phyloP scores from a whole-genome alignment of 2,329 filamentous ascomycete genomes.

The Aspergillus pseudoviridinutans region DNA sequence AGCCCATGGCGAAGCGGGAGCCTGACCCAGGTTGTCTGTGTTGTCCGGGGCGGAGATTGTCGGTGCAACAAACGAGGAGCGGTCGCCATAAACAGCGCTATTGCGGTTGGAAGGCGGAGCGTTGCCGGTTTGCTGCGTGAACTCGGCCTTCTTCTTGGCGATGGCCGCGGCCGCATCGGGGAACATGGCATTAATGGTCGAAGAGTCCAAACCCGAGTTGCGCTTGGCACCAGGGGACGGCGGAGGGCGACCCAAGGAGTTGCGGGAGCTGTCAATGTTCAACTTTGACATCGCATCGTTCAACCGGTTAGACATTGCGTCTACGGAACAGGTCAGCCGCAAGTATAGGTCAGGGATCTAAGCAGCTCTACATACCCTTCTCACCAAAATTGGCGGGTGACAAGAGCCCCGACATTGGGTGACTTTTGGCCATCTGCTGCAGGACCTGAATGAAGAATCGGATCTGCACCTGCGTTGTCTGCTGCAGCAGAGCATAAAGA shows the following conservation, averaged over 20 bases:
- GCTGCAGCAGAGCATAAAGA: conserved; percentile 89
- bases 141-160: conserved; percentile 95
- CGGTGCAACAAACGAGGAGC: conserved; percentile 69
- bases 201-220: conserved; percentile 88
- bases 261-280: conserved; percentile 79
- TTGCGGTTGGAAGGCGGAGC: conserved; percentile 89
- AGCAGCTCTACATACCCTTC: conserved; percentile 63
- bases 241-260: conserved; percentile 77
- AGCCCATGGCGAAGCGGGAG: conserved; percentile 78
- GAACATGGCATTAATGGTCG: conserved; percentile 98
- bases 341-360: conserved; percentile 5
- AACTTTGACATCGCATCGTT: conserved; percentile 97
- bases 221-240: conserved; percentile 77
- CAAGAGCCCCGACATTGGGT: conserved; percentile 92
- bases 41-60: conserved; percentile 68
- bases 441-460: conserved; percentile 98
- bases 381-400: conserved; percentile 91
- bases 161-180: conserved; percentile 98
- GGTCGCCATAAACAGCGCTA: conserved; percentile 73
- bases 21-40: conserved; percentile 58
- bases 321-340: conserved; percentile 44
- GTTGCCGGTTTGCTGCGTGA: conserved; percentile 89
- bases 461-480: conserved; percentile 98
- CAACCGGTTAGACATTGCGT: conserved; percentile 93
- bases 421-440: conserved; percentile 97